Conservation (phyloP, 257 asterid species). For the Osmanthus fragrans region DNA sequence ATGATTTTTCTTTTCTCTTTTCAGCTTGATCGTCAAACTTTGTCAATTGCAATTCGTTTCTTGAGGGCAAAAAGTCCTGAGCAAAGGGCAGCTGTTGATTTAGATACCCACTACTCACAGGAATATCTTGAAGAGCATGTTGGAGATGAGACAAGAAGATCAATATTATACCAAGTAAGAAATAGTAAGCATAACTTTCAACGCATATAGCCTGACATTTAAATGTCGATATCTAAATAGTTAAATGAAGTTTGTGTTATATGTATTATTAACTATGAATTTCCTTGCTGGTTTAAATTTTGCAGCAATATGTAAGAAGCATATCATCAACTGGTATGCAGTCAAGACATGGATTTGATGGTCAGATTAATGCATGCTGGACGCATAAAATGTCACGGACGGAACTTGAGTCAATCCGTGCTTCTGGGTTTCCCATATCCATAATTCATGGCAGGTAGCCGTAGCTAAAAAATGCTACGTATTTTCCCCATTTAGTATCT, state of each 20-base stretch:
- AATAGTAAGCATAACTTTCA: constrained; percentile 22
- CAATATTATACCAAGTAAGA: constrained; percentile 80
- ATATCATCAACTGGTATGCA: constrained; percentile 94
- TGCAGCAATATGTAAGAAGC: constrained; percentile 88
- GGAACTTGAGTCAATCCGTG: constrained; percentile 72
- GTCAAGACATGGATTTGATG: constrained; percentile 81
- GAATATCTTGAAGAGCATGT: constrained; percentile 92
- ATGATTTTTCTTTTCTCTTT: constrained; percentile 7
- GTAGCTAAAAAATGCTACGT: constrained; percentile 31
- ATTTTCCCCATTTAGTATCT: background rate
- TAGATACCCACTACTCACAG: constrained; percentile 97
- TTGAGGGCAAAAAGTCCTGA: constrained; percentile 90
- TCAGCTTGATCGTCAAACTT: constrained; percentile 72
- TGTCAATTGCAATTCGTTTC: constrained; percentile 89
- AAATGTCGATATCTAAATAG: background rate
- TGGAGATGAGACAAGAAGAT: constrained; percentile 75
- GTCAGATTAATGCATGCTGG: constrained; percentile 98
- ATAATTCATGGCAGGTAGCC: constrained; percentile 95
- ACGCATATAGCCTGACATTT: constrained; percentile 4
- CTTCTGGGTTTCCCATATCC: constrained; percentile 73
- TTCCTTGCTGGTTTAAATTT: constrained; percentile 20
- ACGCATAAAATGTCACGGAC: constrained; percentile 63
- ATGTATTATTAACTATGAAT: background rate
- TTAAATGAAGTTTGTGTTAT: background rate
- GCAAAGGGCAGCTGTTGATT: constrained; percentile 99